These are phyloP conservation scores for Biscogniauxia sp. DNA, from an alignment of 2,329 filamentous ascomycete genomes.

Conservation along the genomic window DNA sequence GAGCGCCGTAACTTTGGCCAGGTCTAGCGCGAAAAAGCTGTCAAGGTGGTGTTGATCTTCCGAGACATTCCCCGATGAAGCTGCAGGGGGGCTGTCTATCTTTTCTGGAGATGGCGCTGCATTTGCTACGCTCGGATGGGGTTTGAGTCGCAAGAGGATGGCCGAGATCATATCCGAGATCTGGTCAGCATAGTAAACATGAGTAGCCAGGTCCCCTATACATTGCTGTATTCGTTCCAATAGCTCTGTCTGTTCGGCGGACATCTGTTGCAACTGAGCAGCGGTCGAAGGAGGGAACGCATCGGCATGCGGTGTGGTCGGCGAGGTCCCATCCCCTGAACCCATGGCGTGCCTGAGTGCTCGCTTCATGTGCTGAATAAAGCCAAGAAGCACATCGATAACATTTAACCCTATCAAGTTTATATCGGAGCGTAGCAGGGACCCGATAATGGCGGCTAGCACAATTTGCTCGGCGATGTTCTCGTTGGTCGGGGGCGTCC, in stretches of 20 bases:
- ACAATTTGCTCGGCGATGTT: slow-evolving; percentile 72
- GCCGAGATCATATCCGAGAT: slow-evolving; percentile 90
- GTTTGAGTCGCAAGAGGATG: slow-evolving; percentile 75
- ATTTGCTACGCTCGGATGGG: slow-evolving; percentile 45
- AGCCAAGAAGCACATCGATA: slow-evolving; percentile 86
- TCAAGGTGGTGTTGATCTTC: slow-evolving; percentile 48
- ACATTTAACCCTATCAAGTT: slow-evolving; percentile 95
- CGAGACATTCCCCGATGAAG: slow-evolving; percentile 38
- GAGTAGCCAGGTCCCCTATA: slow-evolving; percentile 87
- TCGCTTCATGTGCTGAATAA: slow-evolving; percentile 79
- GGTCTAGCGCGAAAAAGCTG: slow-evolving; percentile 51
- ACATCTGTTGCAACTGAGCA: slow-evolving; percentile 38
- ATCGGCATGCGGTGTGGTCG: slow-evolving; percentile 23
- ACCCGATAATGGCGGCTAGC: slow-evolving; percentile 75
- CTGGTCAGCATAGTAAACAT: slow-evolving; percentile 96
- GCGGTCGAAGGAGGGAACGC: slow-evolving; percentile 29
- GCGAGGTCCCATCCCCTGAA: slow-evolving; percentile 19
- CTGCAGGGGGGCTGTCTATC: slow-evolving; percentile 37
- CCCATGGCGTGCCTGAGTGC: slow-evolving; percentile 64
- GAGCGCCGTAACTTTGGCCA: slow-evolving; percentile 64
- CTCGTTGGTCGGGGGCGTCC: slow-evolving; percentile 66
- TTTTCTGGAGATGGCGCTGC: slow-evolving; percentile 47
- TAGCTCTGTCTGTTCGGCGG: slow-evolving; percentile 60
- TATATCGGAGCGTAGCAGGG: slow-evolving; percentile 79
- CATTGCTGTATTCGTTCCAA: slow-evolving; percentile 72